Conservation (phyloP, 176 grass and related monocot genomes). For the Melocanna baccifera region DNA sequence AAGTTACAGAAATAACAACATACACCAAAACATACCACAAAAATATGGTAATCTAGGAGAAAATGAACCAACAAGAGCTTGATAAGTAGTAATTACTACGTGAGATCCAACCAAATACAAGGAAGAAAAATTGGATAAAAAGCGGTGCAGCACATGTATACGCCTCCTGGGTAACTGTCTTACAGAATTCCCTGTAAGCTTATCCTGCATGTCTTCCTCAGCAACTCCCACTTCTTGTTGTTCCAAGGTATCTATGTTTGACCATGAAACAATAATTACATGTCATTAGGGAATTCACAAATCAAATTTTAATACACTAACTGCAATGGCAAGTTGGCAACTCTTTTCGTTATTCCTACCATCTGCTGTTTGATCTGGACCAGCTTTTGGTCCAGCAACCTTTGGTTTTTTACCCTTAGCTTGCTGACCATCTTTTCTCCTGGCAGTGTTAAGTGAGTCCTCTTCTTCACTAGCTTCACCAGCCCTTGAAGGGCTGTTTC, state of each 20-base stretch:
- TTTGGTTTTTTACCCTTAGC: slow-evolving; percentile 36
- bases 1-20: slow-evolving; percentile 14
- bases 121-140: background rate
- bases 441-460: background rate
- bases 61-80: background rate
- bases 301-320: background rate
- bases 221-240: slow-evolving; percentile 33
- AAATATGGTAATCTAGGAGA: slow-evolving; percentile 15
- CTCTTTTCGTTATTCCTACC: slow-evolving; percentile 2
- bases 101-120: background rate
- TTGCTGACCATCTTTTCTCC: slow-evolving; percentile 15
- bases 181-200: slow-evolving; percentile 51
- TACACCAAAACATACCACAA: background rate
- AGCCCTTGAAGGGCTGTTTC: slow-evolving; percentile 39
- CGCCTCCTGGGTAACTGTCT: background rate
- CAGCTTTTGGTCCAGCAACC: slow-evolving; percentile 20
- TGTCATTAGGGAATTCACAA: background rate
- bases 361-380: slow-evolving; percentile 15
- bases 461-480: slow-evolving; percentile 18
- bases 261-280: slow-evolving; percentile 12
- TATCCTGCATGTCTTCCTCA: slow-evolving; percentile 41
- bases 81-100: background rate
- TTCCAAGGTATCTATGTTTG: slow-evolving; percentile 31
- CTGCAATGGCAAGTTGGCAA: background rate
- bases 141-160: too few species aligned